Conservation (phyloP, 2,329 filamentous ascomycete genomes). For the Colletotrichum lini region DNA sequence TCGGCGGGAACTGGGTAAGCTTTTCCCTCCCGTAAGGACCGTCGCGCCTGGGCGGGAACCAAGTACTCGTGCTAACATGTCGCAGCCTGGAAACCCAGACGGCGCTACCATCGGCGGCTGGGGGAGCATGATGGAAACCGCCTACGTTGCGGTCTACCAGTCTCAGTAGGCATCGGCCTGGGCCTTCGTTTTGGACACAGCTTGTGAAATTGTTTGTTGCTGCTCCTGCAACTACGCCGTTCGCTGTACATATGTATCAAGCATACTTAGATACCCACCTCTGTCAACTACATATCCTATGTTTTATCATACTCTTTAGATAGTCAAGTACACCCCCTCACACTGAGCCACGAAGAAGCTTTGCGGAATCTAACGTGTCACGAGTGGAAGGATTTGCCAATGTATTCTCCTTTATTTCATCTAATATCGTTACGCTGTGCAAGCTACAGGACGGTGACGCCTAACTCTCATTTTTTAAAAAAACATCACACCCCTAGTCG, state of each 20-base stretch:
- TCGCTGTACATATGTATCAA: constrained; percentile 24
- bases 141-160: constrained; percentile 58
- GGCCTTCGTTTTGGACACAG: neutral
- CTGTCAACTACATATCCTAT: neutral
- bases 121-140: constrained; percentile 58
- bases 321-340: neutral
- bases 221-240: constrained; percentile 11
- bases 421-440: neutral
- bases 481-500: constrained; percentile 48
- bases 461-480: no score
- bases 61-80: neutral
- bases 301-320: constrained; percentile 8
- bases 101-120: constrained; percentile 53
- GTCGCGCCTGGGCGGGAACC: no score
- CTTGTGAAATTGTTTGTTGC: neutral
- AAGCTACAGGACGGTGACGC: neutral
- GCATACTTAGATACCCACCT: constrained; percentile 31
- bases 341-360: neutral
- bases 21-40: neutral
- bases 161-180: constrained; percentile 17
- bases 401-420: neutral
- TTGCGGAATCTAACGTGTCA: neutral
- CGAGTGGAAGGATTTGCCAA: neutral
- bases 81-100: constrained; percentile 52
- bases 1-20: constrained; percentile 61